These are phyloP conservation scores for Phytophthora idaei DNA, from an alignment of 352 stramenopile genomes.

Conservation along the genomic window DNA sequence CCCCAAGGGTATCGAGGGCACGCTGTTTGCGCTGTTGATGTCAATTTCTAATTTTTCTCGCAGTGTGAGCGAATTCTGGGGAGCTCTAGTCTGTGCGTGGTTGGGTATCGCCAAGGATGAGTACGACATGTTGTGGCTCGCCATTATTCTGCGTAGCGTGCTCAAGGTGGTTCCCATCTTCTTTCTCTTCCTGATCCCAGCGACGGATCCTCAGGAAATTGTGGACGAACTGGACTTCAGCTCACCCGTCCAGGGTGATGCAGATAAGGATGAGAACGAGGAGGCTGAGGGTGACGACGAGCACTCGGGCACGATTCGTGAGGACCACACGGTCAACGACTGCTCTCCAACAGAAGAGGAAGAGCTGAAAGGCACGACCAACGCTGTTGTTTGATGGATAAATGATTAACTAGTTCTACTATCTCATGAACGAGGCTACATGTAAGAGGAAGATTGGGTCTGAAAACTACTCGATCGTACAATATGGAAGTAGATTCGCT, in stretches of 20 bases:
- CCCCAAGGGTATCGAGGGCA: slow-evolving; percentile 95
- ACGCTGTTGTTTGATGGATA: slow-evolving; percentile 27
- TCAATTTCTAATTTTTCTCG: slow-evolving; percentile 96
- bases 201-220: slow-evolving; percentile 76
- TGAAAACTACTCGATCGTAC: slow-evolving; percentile 23
- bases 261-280: slow-evolving; percentile 23
- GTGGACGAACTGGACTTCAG: slow-evolving; percentile 74
- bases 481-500: slow-evolving; percentile 35
- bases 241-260: slow-evolving; percentile 19
- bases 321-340: slow-evolving; percentile 51
- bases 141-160: slow-evolving; percentile 91
- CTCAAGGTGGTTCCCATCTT: slow-evolving; percentile 92
- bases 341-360: slow-evolving; percentile 36
- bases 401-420: slow-evolving; percentile 19
- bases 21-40: slow-evolving; percentile 97
- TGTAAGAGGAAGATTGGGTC: slow-evolving; percentile 1
- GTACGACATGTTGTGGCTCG: slow-evolving; percentile 92
- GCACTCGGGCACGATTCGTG: slow-evolving; percentile 43
- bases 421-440: slow-evolving; percentile 14
- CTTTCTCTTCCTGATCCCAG: slow-evolving; percentile 86
- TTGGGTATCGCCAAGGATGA: slow-evolving; percentile 91
- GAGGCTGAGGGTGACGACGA: slow-evolving; percentile 38
- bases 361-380: slow-evolving; percentile 25
- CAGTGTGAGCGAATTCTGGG: slow-evolving; percentile 93
- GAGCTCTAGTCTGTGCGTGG: slow-evolving; percentile 87